A percentile compares a stretch with the other conserved stretches of the same genome.
phyloP scores from a whole-genome alignment of 805 yeast genomes.

The baker's yeast (Saccharomyces cerevisiae) region DNA sequence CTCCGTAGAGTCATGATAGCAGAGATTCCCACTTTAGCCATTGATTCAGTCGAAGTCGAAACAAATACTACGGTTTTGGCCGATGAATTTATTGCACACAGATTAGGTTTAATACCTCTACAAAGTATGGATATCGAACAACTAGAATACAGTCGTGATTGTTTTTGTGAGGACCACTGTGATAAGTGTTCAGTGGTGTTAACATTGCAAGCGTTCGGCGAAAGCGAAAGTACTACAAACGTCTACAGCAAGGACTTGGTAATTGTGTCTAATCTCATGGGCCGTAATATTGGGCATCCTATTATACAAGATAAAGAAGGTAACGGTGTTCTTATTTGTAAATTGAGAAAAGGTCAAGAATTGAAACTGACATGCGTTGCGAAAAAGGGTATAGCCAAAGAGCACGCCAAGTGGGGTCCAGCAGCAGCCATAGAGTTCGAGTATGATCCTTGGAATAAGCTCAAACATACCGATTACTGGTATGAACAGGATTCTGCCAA shows the following conservation, averaged over 20 bases:
- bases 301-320: conserved; percentile 68
- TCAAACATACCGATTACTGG: conserved; percentile 95
- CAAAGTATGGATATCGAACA: conserved; percentile 77
- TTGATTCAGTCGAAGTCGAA: conserved; percentile 91
- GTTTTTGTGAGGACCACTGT: conserved; percentile 97
- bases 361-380: conserved; percentile 85
- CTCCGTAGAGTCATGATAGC: conserved; percentile 86
- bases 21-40: conserved; percentile 94
- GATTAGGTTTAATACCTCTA: conserved; percentile 87
- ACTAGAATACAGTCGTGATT: conserved; percentile 83
- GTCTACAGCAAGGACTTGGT: conserved; percentile 79
- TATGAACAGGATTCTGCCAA: conserved; percentile 77
- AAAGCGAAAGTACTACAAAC: conserved; percentile 77
- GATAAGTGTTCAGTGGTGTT: conserved; percentile 88
- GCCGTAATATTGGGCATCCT: conserved; percentile 64
- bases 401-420: conserved; percentile 98
- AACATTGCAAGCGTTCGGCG: conserved; percentile 80
- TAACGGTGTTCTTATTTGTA: conserved; percentile 85
- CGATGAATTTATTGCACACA: conserved; percentile 91
- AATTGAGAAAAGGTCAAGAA: conserved; percentile 88
- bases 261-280: conserved; percentile 34
- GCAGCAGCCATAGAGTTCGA: conserved; percentile 93
- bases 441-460: conserved; percentile 98
- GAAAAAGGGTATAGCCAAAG: conserved; percentile 93
- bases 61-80: conserved; percentile 90